These are phyloP conservation scores for Trichosporon faecale DNA, from an alignment of 1,284 basidiomycete genomes.

Conservation along the genomic window DNA sequence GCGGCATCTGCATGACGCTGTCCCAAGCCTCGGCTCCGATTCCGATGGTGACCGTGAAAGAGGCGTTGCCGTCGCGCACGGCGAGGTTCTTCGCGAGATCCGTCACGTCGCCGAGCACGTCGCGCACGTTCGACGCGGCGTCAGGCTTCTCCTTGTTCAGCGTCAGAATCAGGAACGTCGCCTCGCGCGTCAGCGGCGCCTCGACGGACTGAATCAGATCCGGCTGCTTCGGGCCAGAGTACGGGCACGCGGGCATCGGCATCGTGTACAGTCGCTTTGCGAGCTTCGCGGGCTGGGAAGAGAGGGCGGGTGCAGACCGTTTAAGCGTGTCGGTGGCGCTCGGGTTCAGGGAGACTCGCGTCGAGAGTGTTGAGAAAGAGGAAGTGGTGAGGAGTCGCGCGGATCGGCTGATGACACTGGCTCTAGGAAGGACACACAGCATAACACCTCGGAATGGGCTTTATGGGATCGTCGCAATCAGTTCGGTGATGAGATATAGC, in stretches of 20 bases:
- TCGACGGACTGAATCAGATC: slow-evolving; percentile 17
- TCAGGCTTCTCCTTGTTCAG: slow-evolving; percentile 17
- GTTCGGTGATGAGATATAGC: background rate
- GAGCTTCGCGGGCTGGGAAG: background rate
- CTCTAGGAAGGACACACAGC: background rate
- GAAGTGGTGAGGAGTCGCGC: background rate
- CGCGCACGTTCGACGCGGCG: background rate
- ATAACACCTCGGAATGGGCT: background rate
- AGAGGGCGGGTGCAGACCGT: background rate
- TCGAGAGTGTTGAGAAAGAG: background rate
- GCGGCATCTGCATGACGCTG: slow-evolving; percentile 11
- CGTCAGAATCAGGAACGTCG: slow-evolving; percentile 31
- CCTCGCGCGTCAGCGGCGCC: slow-evolving; percentile 17
- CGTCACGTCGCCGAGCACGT: background rate
- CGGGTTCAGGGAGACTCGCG: background rate
- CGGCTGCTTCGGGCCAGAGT: background rate
- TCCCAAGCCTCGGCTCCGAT: slow-evolving; percentile 23
- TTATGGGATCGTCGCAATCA: background rate
- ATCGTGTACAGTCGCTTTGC: background rate
- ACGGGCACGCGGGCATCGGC: background rate
- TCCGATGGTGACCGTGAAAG: slow-evolving; percentile 19
- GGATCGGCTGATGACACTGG: background rate
- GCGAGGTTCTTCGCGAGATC: slow-evolving; percentile 21
- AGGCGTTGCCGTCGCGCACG: slow-evolving; percentile 15
- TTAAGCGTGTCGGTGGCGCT: background rate